A percentile compares a stretch with the other conserved stretches of the same genome.
Conservation (phyloP, 208 protist genomes). For the Trypanosoma brucei region DNA sequence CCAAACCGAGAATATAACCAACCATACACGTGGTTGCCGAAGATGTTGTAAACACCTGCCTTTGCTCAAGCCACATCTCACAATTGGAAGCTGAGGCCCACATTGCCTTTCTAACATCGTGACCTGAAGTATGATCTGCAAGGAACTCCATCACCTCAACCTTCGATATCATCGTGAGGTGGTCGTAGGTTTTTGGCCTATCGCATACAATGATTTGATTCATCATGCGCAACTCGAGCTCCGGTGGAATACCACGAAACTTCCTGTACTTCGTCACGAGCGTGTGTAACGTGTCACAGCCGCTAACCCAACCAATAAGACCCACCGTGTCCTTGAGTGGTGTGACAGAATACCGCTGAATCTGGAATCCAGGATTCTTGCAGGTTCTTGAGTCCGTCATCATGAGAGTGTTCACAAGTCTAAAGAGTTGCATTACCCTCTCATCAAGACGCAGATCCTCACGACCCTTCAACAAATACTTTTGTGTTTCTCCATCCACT, state of each 20-base stretch:
- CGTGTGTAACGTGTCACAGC: constrained; percentile 94
- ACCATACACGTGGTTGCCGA: constrained; percentile 99
- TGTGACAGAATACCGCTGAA: constrained; percentile 96
- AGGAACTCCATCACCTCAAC: constrained; percentile 95
- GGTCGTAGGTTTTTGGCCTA: constrained; percentile 81
- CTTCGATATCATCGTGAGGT: constrained; percentile 80
- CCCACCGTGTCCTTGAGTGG: constrained; percentile 98
- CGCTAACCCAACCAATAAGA: constrained; percentile 98
- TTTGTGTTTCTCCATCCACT: constrained; percentile 93
- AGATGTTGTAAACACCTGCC: constrained; percentile 98
- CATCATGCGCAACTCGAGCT: constrained; percentile 85
- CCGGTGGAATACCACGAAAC: constrained; percentile 40
- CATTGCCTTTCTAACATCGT: constrained; percentile 95
- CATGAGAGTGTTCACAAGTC: constrained; percentile 98
- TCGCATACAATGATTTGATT: constrained; percentile 78
- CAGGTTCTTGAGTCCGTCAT: constrained; percentile 73
- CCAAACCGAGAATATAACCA: constrained; percentile 97
- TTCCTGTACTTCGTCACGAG: constrained; percentile 75
- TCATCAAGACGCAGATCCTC: constrained; percentile 99
- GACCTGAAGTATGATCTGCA: constrained; percentile 92
- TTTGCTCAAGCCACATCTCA: constrained; percentile 97
- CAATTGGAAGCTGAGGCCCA: constrained; percentile 95
- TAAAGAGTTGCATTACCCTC: constrained; percentile 99
- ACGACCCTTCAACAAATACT: constrained; percentile 98
- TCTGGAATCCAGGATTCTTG: constrained; percentile 86